These are phyloP conservation scores for Chlamydomonas applanata DNA, from an alignment of 139 green algal species.

Conservation along the genomic window DNA sequence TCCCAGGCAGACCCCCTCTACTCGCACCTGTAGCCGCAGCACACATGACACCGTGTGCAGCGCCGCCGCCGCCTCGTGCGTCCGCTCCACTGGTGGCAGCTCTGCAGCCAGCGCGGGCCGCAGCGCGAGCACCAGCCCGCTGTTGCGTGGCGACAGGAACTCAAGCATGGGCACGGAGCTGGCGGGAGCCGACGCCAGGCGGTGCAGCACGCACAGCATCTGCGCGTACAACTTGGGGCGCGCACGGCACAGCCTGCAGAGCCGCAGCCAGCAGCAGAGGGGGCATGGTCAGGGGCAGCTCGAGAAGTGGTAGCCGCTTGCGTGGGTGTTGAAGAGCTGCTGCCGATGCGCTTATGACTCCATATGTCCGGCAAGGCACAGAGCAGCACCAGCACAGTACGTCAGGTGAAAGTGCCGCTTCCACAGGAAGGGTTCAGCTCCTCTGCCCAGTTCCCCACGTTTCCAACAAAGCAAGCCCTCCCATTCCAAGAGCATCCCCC, in stretches of 20 bases:
- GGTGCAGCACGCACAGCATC: conserved; percentile 37
- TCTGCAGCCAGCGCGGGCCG: neutral
- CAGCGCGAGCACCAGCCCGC: neutral
- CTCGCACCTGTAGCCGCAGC: conserved; percentile 48
- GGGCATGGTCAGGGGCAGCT: too few relatives aligned
- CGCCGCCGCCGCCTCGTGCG: conserved; percentile 11
- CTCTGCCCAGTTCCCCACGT: too few relatives aligned
- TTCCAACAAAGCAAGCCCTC: too few relatives aligned
- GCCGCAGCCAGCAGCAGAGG: neutral
- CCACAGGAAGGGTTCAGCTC: too few relatives aligned
- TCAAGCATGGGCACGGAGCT: conserved; percentile 29
- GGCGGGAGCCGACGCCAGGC: conserved; percentile 12
- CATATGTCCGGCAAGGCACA: too few relatives aligned
- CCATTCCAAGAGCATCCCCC: too few relatives aligned
- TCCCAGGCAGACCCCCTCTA: too few relatives aligned
- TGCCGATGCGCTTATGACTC: too few relatives aligned
- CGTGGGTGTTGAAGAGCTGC: too few relatives aligned
- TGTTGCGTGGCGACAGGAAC: conserved; percentile 27
- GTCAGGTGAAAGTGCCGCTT: too few relatives aligned
- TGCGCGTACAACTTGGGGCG: conserved; percentile 45
- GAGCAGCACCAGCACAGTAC: too few relatives aligned
- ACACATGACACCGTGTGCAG: conserved; percentile 53
- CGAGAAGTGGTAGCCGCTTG: neutral
- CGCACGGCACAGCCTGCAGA: conserved; percentile 20
- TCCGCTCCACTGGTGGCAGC: neutral